These are phyloP conservation scores for Bryoglossum gracile DNA, from an alignment of 495 filamentous ascomycete genomes.

Conservation along the genomic window DNA sequence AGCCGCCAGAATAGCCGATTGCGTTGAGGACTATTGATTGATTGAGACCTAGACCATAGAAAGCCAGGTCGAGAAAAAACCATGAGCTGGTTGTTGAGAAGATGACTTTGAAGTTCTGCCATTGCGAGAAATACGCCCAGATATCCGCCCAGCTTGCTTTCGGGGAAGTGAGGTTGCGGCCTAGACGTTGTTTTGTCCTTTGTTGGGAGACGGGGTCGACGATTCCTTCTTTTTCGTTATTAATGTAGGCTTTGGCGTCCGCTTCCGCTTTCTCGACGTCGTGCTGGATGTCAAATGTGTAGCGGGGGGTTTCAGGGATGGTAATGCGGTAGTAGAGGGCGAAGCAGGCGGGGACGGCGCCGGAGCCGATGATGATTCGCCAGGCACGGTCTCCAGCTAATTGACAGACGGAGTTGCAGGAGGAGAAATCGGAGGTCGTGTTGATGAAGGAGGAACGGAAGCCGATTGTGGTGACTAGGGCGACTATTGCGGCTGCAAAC, in stretches of 20 bases:
- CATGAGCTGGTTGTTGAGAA: conserved; percentile 74
- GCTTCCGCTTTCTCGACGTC: conserved; percentile 65
- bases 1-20: conserved; percentile 49
- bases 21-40: conserved; percentile 59
- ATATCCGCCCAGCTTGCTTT: conserved; percentile 64
- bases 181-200: conserved; percentile 25
- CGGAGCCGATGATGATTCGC: conserved; percentile 74
- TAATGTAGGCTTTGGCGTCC: conserved; percentile 59
- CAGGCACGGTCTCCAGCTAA: conserved; percentile 75
- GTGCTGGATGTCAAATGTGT: conserved; percentile 73
- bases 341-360: conserved; percentile 65
- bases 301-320: conserved; percentile 71
- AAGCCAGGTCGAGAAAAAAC: conserved; percentile 53
- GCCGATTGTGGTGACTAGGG: conserved; percentile 59
- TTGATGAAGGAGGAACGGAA: conserved; percentile 59
- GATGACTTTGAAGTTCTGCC: conserved; percentile 66
- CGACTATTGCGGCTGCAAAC: conserved; percentile 56
- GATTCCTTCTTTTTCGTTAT: conserved; percentile 44
- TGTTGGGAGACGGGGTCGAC: conserved; percentile 17
- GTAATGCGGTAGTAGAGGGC: conserved; percentile 83
- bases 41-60: conserved; percentile 72
- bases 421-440: conserved; percentile 31
- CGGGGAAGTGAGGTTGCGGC: conserved; percentile 40
- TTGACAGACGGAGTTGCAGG: conserved; percentile 55
- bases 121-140: conserved; percentile 53